phyloP scores from a whole-genome alignment of 164 flowering plant species.

The Macadamia tetraphylla region DNA sequence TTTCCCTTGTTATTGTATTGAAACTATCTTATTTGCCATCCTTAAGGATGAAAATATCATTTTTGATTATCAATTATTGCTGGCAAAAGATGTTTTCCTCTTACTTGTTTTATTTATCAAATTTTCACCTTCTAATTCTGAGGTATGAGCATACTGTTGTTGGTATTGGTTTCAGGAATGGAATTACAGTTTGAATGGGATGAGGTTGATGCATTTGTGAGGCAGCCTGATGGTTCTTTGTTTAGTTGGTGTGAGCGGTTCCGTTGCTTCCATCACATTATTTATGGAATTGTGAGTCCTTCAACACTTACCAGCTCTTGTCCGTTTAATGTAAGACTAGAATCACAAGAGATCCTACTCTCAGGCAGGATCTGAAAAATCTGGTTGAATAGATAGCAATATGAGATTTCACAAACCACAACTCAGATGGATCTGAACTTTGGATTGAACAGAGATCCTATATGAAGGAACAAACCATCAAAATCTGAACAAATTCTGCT shows the following conservation, averaged over 20 bases:
- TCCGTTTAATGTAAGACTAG: too few species aligned
- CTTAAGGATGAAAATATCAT: not conserved
- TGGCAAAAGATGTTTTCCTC: not conserved
- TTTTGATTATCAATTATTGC: not conserved
- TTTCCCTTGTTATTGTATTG: not conserved
- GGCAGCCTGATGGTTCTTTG: slow-evolving; percentile 85
- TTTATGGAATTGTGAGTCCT: slow-evolving; percentile 75
- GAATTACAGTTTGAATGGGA: slow-evolving; percentile 89
- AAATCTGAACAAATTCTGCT: too few species aligned
- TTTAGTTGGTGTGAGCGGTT: slow-evolving; percentile 96
- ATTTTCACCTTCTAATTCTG: not conserved
- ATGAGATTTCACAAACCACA: too few species aligned
- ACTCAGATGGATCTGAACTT: too few species aligned
- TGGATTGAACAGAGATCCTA: too few species aligned
- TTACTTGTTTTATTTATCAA: not conserved
- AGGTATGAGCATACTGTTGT: not conserved
- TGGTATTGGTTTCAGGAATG: slow-evolving; percentile 52
- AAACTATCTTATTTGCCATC: too few species aligned
- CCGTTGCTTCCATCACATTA: slow-evolving; percentile 62
- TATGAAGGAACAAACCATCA: too few species aligned
- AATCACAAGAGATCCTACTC: too few species aligned
- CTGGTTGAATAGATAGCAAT: too few species aligned
- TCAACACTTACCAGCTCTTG: not conserved
- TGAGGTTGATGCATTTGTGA: slow-evolving; percentile 71
- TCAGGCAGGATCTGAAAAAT: too few species aligned